Evolutionary conservation across 1,284 basidiomycete species (phyloP), one percentile per base, ranked within the genome.

Genomic region (Trichosporon coremiiforme): DNA sequence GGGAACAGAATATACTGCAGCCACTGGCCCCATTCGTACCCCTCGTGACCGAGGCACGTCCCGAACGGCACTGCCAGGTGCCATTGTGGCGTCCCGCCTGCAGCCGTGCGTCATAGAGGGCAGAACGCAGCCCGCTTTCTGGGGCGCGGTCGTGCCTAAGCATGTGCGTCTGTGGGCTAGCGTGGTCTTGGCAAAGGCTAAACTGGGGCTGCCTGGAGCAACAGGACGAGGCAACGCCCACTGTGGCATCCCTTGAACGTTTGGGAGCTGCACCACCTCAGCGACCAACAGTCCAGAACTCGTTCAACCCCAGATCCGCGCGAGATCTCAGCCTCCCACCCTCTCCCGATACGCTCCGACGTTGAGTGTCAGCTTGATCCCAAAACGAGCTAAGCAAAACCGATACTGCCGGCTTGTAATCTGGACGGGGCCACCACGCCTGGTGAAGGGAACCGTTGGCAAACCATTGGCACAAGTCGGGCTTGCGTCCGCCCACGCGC

Each of bases 141-240:
- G 47, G 47, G 47, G 47, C 47, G 47, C 47, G 47, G 22, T 22
- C 47, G 47, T 53, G 20, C 47, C 47, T 5, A 8, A 53, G 47
- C 47, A 53, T 53, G 47, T 53, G 47, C n/a, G 31, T 4, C 17
- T 25, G 15, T n/a, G 57, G 29, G 57, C 6, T n/a, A n/a, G 17
- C 17, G 57, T 60, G 29, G 57, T 31, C 57, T 60, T 60, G 57
- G 57, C 57, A 60, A 29, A 33, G 31, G 57, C 57, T 60, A 60
- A 60, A 60, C 13, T n/a, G 12, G 57, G n/a, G n/a, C n/a, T n/a
- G n/a, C n/a, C n/a, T n/a, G n/a, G n/a, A n/a, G 57, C 3, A 10
- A 9, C 29, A 25, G 2, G 1, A 5, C 57, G 5, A n/a, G n/a
- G 29, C n/a, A n/a, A n/a, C n/a, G n/a, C n/a, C n/a, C n/a, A n/a